Evolutionary conservation across 2,329 filamentous ascomycete genomes (phyloP), one percentile per base, ranked within the genome.

Genomic region (Calcarisporium arbuscula): DNA sequence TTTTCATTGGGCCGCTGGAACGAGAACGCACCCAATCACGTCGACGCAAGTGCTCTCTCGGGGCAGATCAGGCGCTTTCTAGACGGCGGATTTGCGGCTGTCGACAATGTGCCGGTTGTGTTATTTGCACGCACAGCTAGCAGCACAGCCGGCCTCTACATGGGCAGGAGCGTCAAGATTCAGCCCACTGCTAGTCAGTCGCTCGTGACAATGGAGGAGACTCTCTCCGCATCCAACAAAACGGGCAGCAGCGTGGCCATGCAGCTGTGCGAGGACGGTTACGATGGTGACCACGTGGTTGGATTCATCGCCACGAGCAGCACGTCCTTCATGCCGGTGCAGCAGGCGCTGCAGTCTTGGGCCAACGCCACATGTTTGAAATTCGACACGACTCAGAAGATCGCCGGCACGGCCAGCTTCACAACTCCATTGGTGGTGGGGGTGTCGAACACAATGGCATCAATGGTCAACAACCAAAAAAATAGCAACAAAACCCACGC

Each of bases 61-160:
- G n/a, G n/a, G n/a, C n/a, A n/a, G n/a, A n/a, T n/a, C n/a, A n/a
- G n/a, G n/a, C n/a, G n/a, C n/a, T n/a, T n/a, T n/a, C n/a, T n/a
- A n/a, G n/a, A n/a, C n/a, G n/a, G n/a, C n/a, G n/a, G n/a, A n/a
- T n/a, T n/a, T n/a, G n/a, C n/a, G n/a, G n/a, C n/a, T n/a, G n/a
- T n/a, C n/a, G 18, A 37, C 4, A 43, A 48, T 19, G 28, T 32
- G 16, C 40, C 53, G 7, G 42, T 49, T 26, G 48, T 57, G 19
- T 35, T 61, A 16, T 61, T 50, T 42, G 53, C 45, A 6, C 50
- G 46, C 38, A 51, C 45, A 28, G 51, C 46, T 4, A 45, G 47
- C 26, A 49, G 49, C 23, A 49, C 50, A 10, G 36, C 57, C 16
- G 57, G 60, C 29, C 22, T 62, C 28, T 62, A 62, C 36, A 51